phyloP scores from a whole-genome alignment of 2,329 filamentous ascomycete genomes.

The Microdochium paspali region DNA sequence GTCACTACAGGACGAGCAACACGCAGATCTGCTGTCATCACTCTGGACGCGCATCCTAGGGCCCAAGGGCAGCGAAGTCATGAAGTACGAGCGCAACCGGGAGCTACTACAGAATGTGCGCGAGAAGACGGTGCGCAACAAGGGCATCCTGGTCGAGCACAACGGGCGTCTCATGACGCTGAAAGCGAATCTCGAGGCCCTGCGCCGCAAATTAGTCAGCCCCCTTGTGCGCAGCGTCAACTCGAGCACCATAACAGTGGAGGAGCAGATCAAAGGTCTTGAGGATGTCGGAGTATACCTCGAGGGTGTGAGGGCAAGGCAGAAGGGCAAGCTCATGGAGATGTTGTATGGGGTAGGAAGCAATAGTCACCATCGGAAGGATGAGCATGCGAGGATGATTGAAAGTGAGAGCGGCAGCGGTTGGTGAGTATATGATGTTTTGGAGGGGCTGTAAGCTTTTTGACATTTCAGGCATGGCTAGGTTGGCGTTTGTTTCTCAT shows the following conservation, averaged over 20 bases:
- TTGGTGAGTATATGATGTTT: too few relatives aligned
- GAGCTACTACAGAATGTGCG: conserved; percentile 70
- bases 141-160: conserved; percentile 76
- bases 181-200: conserved; percentile 77
- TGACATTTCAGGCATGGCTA: too few relatives aligned
- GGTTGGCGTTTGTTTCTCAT: too few relatives aligned
- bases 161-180: conserved; percentile 75
- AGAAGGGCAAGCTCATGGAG: conserved; percentile 78
- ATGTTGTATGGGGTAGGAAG: conserved; percentile 55
- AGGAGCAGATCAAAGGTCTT: conserved; percentile 77
- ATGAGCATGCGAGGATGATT: conserved; percentile 20
- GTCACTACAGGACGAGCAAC: conserved; percentile 68
- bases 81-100: conserved; percentile 88
- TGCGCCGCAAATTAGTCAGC: conserved; percentile 73
- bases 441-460: too few relatives aligned
- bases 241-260: conserved; percentile 61
- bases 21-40: conserved; percentile 71
- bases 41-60: conserved; percentile 79
- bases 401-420: conserved; percentile 8
- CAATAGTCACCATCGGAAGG: conserved; percentile 7
- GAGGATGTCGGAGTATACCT: conserved; percentile 74
- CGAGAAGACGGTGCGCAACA: conserved; percentile 77
- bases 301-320: conserved; percentile 62
- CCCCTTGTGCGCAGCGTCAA: conserved; percentile 68
- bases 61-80: conserved; percentile 61